Evolutionary conservation across 768 basidiomycete species (phyloP), one percentile per base, ranked within the genome.

Genomic region (Russula griseocarnosa): DNA sequence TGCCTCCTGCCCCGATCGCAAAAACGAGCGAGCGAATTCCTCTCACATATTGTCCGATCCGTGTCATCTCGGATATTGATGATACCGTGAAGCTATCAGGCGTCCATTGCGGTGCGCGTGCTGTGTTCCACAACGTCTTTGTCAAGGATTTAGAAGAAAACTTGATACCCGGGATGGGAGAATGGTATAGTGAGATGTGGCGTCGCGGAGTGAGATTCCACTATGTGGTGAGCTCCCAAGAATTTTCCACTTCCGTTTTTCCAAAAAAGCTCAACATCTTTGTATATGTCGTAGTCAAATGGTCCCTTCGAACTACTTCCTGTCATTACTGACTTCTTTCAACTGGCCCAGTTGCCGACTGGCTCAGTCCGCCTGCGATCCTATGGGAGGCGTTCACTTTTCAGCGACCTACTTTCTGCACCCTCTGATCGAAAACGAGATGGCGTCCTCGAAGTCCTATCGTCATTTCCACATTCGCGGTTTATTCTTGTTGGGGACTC

Each of bases 401-500:
- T 98, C 73, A 86, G 86, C 60, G 90, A 90, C 26, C 80, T 98
- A 28, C 81, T 94, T 60, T 85, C 86, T 6, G 87, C 92, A 5
- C 88, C 92, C 3, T 89, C 93, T 1, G 81, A 83, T 22, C 84
- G 95, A 40, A 98, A 98, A 75, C 85, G 86, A 6, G 83, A 82
- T 0, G 88, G 87, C 22, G 84, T 98, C 9, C 72, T 87, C n/a
- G 90, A 94, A 44, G 79, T 92, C 24, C 76, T 95, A 14, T 81
- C 88, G 44, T 77, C 83, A 3, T 95, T 95, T 73, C 84, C 85
- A 0, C 78, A 84, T 46, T 85, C 90, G 1, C 78, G 75, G 44
- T 97, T 98, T 75, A 74, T 98, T 70, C 82, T 95, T 55, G 79
- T 98, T 46, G 96, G 96, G 8, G 96, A 98, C 73, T 85, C 87